A percentile compares a stretch with the other conserved stretches of the same genome.
These are phyloP conservation scores for Fraxinus sp. DNA, from an alignment of 305 asterid genomes.

Conservation along the genomic window DNA sequence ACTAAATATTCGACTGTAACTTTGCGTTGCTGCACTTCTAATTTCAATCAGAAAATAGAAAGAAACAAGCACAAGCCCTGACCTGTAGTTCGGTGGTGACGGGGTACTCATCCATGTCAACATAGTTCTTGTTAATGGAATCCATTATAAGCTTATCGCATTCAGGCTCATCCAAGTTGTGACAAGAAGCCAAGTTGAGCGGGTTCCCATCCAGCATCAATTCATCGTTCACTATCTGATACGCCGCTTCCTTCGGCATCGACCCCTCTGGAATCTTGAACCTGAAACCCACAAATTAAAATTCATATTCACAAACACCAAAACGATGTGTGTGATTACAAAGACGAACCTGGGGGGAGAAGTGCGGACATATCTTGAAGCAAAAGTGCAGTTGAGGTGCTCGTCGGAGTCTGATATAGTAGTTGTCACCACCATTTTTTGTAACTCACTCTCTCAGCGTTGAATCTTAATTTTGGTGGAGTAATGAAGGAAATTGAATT, in stretches of 20 bases:
- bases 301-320: neutral
- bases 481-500: neutral
- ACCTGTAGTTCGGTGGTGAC: constrained; percentile 83
- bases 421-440: constrained; percentile 46
- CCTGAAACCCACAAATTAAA: constrained; percentile 28
- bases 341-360: constrained; percentile 53
- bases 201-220: constrained; percentile 79
- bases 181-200: constrained; percentile 64
- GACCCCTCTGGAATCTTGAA: constrained; percentile 49
- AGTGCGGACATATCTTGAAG: constrained; percentile 58
- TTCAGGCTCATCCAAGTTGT: constrained; percentile 84
- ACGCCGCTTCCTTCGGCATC: constrained; percentile 81
- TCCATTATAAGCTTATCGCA: constrained; percentile 68
- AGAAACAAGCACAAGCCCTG: neutral
- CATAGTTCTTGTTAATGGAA: constrained; percentile 61
- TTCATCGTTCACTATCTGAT: constrained; percentile 67
- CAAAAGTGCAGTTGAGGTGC: constrained; percentile 50
- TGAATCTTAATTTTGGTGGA: neutral
- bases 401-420: constrained; percentile 41
- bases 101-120: constrained; percentile 80
- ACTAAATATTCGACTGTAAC: neutral
- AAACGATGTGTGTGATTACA: neutral
- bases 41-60: neutral
- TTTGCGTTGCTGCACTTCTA: neutral
- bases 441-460: neutral